These are phyloP conservation scores for Trichopus zeylanicus DNA, from an alignment of 116 monocot species.

Conservation along the genomic window DNA sequence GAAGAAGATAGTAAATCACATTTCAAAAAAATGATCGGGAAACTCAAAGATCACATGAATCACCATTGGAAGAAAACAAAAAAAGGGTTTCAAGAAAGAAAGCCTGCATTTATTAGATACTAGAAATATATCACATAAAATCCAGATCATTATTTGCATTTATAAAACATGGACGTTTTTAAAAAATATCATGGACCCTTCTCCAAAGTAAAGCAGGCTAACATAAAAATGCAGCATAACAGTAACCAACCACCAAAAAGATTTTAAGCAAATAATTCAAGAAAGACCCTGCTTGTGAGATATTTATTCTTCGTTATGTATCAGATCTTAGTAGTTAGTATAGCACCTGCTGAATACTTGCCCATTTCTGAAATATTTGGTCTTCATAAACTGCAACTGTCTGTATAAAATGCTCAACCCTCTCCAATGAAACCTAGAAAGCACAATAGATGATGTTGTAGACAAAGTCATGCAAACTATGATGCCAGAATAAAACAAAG, in stretches of 20 bases:
- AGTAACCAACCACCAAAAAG: neutral
- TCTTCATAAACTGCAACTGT: conserved; percentile 87
- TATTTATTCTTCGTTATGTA: neutral
- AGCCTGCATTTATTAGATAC: too few species aligned
- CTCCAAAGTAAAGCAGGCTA: neutral
- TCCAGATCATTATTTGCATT: too few species aligned
- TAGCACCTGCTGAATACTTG: conserved; percentile 75
- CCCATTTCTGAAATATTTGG: conserved; percentile 86
- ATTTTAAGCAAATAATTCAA: neutral
- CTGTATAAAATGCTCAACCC: conserved; percentile 92
- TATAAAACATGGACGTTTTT: too few species aligned
- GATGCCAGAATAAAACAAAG: neutral
- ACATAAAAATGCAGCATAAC: neutral
- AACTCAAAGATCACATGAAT: too few species aligned
- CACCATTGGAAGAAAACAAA: too few species aligned
- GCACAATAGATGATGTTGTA: neutral
- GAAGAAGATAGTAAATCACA: too few species aligned
- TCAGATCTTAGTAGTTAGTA: neutral
- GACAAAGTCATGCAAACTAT: neutral
- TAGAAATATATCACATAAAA: too few species aligned
- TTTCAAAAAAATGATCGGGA: too few species aligned
- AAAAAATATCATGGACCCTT: too few species aligned
- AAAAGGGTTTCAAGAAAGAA: too few species aligned
- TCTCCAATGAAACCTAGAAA: conserved; percentile 72
- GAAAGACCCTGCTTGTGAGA: neutral